Evolutionary conservation across 192 early-diverging fungal species (phyloP).

Genomic region (Thoreauomyces humboldtii): DNA sequence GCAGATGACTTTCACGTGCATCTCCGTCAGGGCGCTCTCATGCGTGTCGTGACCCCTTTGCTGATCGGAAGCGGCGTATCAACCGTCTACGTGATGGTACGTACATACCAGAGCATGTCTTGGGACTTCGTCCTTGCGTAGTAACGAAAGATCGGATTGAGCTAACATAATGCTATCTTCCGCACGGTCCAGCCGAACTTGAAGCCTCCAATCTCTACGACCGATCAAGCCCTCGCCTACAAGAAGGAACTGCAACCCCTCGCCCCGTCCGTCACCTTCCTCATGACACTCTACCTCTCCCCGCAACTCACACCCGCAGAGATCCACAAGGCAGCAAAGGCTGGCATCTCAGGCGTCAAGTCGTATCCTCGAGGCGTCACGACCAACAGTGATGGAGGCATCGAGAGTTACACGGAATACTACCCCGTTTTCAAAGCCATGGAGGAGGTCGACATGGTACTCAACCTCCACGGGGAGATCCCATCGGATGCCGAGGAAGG

Average conservation of each 20-base stretch:
- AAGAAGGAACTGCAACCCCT: slow-evolving; percentile 73
- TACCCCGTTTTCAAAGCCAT: slow-evolving; percentile 94
- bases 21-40: slow-evolving; percentile 80
- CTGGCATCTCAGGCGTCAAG: slow-evolving; percentile 86
- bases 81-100: slow-evolving; percentile 90
- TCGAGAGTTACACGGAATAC: slow-evolving; percentile 83
- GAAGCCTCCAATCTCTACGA: slow-evolving; percentile 83
- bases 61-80: slow-evolving; percentile 77
- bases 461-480: slow-evolving; percentile 95
- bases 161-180: not conserved
- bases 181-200: slow-evolving; percentile 76
- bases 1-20: slow-evolving; percentile 89
- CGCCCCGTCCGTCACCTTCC: slow-evolving; percentile 82
- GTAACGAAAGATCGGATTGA: not conserved
- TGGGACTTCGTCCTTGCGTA: not conserved
- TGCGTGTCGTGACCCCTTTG: slow-evolving; percentile 82
- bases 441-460: slow-evolving; percentile 88
- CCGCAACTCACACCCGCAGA: slow-evolving; percentile 88
- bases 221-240: slow-evolving; percentile 85
- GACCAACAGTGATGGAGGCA: slow-evolving; percentile 94
- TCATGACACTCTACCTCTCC: slow-evolving; percentile 90
- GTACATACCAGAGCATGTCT: not conserved
- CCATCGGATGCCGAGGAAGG: slow-evolving; percentile 82
- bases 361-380: slow-evolving; percentile 95
- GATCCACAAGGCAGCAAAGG: slow-evolving; percentile 75